Base-by-base conservation (phyloP, 768 basidiomycete genomes). In the Phaeolepiota aurea region DNA sequence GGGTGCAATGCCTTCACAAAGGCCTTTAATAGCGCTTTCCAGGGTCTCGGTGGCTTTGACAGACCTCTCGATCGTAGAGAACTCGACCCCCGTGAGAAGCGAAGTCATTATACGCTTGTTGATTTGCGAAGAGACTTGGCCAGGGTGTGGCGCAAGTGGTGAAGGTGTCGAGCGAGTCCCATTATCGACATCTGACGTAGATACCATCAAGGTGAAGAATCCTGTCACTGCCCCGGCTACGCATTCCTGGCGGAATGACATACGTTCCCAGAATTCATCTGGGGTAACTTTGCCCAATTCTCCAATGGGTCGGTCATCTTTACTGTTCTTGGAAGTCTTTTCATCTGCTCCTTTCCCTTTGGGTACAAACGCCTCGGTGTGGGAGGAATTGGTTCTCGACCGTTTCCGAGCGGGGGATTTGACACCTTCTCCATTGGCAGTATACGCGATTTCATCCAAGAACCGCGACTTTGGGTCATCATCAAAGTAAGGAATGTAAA, bases 401-500 rank as follows among this genome's bases (percentile, higher is more conserved):
- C 79, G 75, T 57, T 88, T 85, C 41, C 71, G 67, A 41, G 65
- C 65, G 2, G 82, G 82, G 5, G 82, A 79, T 52, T 64, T 72
- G 43, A 82, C 57, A 1, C 66, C 70, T 32, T 74, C 74, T 41
- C 65, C 76, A 36, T 77, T 74, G 36, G 72, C 77, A 5, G 76
- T 86, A 47, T 76, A 80, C 31, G 83, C 87, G 39, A 97, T 78
- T 61, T 96, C 92, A 57, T 88, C 86, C 56, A 99, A 62, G 58
- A 97, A 97, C 13, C 96, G 77, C 42, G 87, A 79, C 60, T 98
- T 97, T 4, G 96, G 93, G 58, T 96, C 92, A 53, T 99, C 96
- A n/a, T 91, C 87, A 54, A 98, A 90, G 41, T 76, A 82, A 1
- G 96, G 96, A 15, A 99, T 82, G 38, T 75, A 74, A 41, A 79